Percentiles rank a stretch among this genome's conserved stretches.
These are phyloP conservation scores for Alloteropsis angusta DNA, from an alignment of 202 grass and related monocot species.

Conservation along the genomic window DNA sequence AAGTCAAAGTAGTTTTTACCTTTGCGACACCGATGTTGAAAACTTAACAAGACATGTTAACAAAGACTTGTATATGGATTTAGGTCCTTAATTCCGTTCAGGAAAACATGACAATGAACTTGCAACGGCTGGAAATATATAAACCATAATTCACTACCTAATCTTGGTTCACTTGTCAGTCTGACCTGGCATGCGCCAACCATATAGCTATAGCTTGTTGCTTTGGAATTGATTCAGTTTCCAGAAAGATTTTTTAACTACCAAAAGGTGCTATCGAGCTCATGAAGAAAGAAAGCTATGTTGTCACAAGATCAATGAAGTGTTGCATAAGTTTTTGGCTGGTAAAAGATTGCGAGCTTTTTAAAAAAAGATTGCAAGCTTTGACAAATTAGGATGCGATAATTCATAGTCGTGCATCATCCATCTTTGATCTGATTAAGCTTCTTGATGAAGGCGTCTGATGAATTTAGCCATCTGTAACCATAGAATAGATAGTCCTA, in stretches of 20 bases:
- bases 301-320: conserved; percentile 38
- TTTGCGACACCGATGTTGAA: conserved; percentile 22
- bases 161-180: conserved; percentile 27
- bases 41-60: conserved; percentile 20
- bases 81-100: conserved; percentile 31
- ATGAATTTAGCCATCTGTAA: not conserved
- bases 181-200: conserved; percentile 19
- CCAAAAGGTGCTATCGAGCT: not conserved
- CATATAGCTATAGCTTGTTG: conserved; percentile 41
- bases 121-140: conserved; percentile 32
- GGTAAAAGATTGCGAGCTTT: conserved; percentile 33
- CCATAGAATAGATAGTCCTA: not conserved
- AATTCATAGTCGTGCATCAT: not conserved
- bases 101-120: conserved; percentile 32
- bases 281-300: conserved; percentile 16
- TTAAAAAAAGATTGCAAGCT: conserved; percentile 34
- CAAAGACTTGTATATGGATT: conserved; percentile 30
- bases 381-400: conserved; percentile 21
- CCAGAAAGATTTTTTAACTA: conserved; percentile 26
- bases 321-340: conserved; percentile 28
- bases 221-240: conserved; percentile 33
- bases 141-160: conserved; percentile 16
- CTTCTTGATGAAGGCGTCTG: not conserved
- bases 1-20: conserved; percentile 52
- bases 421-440: not conserved